A percentile compares a stretch with the other conserved stretches of the same genome.
Evolutionary conservation across 805 yeast genomes (phyloP).

Genomic region (Candida sonorensis): DNA sequence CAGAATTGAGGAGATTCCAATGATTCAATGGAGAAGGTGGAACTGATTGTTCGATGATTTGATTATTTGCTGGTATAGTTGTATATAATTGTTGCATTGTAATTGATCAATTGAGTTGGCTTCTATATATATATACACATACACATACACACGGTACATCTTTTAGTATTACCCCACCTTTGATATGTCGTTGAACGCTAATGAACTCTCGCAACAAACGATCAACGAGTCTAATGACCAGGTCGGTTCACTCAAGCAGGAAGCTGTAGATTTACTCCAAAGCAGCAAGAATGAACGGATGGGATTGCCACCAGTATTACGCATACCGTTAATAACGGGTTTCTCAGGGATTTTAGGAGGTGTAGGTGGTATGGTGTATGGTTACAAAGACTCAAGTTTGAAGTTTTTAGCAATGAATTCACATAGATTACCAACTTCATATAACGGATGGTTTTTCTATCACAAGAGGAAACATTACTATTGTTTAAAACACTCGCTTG

Average conservation of each 20-base stretch:
- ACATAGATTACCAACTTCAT: constrained; percentile 68
- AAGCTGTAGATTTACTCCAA: constrained; percentile 3
- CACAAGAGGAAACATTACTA: constrained; percentile 79
- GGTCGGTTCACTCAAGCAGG: constrained; percentile 4
- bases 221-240: too few relatives aligned
- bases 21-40: too few relatives aligned
- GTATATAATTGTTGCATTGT: too few relatives aligned
- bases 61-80: too few relatives aligned
- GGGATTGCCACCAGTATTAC: constrained; percentile 39
- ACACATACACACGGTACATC: too few relatives aligned
- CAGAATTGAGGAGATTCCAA: too few relatives aligned
- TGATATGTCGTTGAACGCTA: neutral
- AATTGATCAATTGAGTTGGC: too few relatives aligned
- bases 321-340: constrained; percentile 36
- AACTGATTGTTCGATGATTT: too few relatives aligned
- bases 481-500: constrained; percentile 50
- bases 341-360: constrained; percentile 39
- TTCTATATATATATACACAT: too few relatives aligned
- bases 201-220: too few relatives aligned
- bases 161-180: too few relatives aligned
- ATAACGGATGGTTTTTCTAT: constrained; percentile 84
- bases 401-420: constrained; percentile 73
- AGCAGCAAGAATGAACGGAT: constrained; percentile 32
- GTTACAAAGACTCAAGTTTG: constrained; percentile 48
- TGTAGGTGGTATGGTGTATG: constrained; percentile 51